Conservation (phyloP, 2,329 filamentous ascomycete genomes). For the Leptographium procerum region DNA sequence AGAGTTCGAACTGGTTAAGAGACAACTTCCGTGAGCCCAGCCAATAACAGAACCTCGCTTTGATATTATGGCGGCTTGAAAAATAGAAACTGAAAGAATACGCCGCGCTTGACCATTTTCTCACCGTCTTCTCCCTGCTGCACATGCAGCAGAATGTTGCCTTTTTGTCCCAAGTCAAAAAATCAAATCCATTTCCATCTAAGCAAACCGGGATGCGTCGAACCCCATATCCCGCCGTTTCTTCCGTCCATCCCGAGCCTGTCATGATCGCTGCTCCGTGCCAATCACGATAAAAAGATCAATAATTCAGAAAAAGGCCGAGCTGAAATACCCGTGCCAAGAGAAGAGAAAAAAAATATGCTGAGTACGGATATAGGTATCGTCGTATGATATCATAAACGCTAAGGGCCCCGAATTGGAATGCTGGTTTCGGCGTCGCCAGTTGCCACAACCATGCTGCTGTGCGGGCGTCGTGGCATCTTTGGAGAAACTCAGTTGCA, state of each 20-base stretch:
- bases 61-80: background rate
- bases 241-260: background rate
- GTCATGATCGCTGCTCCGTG: background rate
- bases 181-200: background rate
- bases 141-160: background rate
- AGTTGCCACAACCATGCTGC: background rate
- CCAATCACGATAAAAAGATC: background rate
- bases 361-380: background rate
- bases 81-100: background rate
- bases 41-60: background rate
- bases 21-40: background rate
- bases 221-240: background rate
- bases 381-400: background rate
- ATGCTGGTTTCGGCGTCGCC: background rate
- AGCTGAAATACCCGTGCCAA: background rate
- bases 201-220: background rate
- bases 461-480: background rate
- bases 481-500: background rate
- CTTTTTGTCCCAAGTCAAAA: background rate
- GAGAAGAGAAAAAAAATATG: background rate
- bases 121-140: background rate
- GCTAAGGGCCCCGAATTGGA: background rate
- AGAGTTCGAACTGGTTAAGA: background rate
- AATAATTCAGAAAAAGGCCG: background rate
- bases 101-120: background rate